Conservation (phyloP, 495 filamentous ascomycete genomes). For the Penicillium dipodomyicola region DNA sequence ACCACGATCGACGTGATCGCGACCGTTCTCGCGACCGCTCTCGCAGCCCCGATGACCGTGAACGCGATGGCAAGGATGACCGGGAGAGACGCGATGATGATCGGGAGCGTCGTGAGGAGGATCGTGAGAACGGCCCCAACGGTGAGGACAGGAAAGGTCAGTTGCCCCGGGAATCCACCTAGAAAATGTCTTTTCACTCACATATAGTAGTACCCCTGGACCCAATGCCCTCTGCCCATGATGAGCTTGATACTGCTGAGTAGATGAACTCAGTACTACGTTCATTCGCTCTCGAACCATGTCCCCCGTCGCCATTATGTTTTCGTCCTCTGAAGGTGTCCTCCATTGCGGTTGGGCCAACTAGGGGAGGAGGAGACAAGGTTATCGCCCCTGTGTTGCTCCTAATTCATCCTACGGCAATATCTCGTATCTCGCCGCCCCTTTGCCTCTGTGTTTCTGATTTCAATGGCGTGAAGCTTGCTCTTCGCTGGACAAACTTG, state of each 20-base stretch:
- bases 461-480: conserved; percentile 2
- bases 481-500: neutral
- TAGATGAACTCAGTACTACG: conserved; percentile 45
- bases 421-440: neutral
- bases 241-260: conserved; percentile 97
- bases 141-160: conserved; percentile 84
- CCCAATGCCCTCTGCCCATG: conserved; percentile 79
- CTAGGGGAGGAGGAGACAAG: neutral
- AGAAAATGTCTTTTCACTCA: conserved; percentile 14
- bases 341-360: conserved; percentile 2
- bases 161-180: conserved; percentile 18
- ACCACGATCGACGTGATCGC: conserved; percentile 60
- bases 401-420: neutral
- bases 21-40: conserved; percentile 65
- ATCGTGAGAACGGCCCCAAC: conserved; percentile 48
- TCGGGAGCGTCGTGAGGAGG: conserved; percentile 55
- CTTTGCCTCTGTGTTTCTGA: conserved; percentile 13
- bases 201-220: conserved; percentile 54
- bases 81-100: conserved; percentile 63
- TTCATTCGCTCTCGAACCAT: conserved; percentile 7
- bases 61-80: conserved; percentile 70
- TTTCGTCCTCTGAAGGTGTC: neutral
- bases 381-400: neutral
- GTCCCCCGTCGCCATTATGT: neutral
- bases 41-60: conserved; percentile 59